phyloP scores from a whole-genome alignment of 2,329 filamentous ascomycete genomes.

The Fusarium sp. region DNA sequence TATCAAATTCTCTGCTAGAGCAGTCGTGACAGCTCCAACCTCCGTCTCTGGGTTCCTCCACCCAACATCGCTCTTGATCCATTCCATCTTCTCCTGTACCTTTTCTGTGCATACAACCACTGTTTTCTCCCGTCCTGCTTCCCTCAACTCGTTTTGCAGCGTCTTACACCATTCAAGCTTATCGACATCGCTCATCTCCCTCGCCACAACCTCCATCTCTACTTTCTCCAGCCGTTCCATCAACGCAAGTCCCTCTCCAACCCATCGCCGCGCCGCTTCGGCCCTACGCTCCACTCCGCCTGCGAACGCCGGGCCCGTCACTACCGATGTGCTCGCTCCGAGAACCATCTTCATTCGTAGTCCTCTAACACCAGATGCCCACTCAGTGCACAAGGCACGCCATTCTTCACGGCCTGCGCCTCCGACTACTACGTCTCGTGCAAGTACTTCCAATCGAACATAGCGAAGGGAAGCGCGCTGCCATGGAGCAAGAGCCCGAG shows the following conservation, averaged over 20 bases:
- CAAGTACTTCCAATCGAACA: conserved; percentile 57
- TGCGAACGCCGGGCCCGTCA: conserved; percentile 39
- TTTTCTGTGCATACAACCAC: conserved; percentile 47
- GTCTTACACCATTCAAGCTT: conserved; percentile 54
- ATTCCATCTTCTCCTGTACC: conserved; percentile 43
- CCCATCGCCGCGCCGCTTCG: conserved; percentile 35
- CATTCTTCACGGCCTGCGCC: conserved; percentile 50
- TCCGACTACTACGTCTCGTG: conserved; percentile 52
- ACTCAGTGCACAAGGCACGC: conserved; percentile 53
- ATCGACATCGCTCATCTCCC: conserved; percentile 48
- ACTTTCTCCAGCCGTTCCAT: conserved; percentile 52
- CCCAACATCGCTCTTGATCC: conserved; percentile 39
- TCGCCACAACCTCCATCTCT: conserved; percentile 57
- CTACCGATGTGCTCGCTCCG: conserved; percentile 39
- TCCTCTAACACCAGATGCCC: conserved; percentile 53
- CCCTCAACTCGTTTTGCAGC: conserved; percentile 48
- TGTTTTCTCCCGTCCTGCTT: conserved; percentile 21
- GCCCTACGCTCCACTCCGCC: conserved; percentile 33
- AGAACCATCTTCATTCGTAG: conserved; percentile 56
- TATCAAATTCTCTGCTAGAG: background rate
- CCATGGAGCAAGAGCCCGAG: conserved; percentile 54
- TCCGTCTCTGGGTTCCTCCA: conserved; percentile 29
- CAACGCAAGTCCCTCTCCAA: conserved; percentile 48
- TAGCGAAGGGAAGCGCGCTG: conserved; percentile 57
- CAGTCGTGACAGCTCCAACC: background rate